A percentile compares a stretch with the other conserved stretches of the same genome.
Evolutionary conservation across 2,329 filamentous ascomycete genomes (phyloP).

Genomic region (Talaromyces sp.): DNA sequence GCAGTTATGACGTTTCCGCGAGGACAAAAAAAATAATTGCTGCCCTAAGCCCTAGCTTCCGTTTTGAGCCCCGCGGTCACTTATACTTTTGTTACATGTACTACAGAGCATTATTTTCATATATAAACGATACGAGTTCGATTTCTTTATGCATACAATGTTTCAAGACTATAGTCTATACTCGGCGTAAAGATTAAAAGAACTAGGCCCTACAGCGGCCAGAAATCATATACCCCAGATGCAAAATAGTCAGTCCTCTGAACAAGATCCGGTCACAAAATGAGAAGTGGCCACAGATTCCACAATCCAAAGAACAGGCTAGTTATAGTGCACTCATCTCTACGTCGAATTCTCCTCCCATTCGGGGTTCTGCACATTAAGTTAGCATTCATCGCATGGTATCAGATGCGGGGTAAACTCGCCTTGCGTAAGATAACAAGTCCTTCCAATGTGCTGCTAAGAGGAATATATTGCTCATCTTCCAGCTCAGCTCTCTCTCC

Average conservation of each 20-base stretch:
- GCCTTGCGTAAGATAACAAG: slow-evolving; percentile 97
- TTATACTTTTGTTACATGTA: background rate
- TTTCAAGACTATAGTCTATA: slow-evolving; percentile 2
- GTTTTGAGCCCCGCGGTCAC: slow-evolving; percentile 13
- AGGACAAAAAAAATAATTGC: slow-evolving; percentile 25
- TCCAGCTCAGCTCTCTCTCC: slow-evolving; percentile 95
- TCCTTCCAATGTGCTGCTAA: slow-evolving; percentile 88
- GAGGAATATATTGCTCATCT: slow-evolving; percentile 91
- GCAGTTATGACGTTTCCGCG: slow-evolving; percentile 6
- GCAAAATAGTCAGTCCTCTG: background rate
- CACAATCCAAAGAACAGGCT: background rate
- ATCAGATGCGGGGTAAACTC: slow-evolving; percentile 28
- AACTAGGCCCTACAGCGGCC: background rate
- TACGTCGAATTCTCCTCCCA: slow-evolving; percentile 39
- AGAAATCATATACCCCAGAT: background rate
- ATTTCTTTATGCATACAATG: slow-evolving; percentile 6
- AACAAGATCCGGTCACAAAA: background rate
- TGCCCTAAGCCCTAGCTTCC: slow-evolving; percentile 39
- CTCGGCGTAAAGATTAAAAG: slow-evolving; percentile 13
- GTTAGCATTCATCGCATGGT: slow-evolving; percentile 19
- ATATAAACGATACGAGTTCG: background rate
- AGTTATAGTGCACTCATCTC: background rate
- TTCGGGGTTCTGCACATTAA: slow-evolving; percentile 36
- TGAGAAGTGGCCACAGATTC: background rate
- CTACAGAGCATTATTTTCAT: background rate